Conservation (phyloP, 441 rosid species). For the Daphne laureola region DNA sequence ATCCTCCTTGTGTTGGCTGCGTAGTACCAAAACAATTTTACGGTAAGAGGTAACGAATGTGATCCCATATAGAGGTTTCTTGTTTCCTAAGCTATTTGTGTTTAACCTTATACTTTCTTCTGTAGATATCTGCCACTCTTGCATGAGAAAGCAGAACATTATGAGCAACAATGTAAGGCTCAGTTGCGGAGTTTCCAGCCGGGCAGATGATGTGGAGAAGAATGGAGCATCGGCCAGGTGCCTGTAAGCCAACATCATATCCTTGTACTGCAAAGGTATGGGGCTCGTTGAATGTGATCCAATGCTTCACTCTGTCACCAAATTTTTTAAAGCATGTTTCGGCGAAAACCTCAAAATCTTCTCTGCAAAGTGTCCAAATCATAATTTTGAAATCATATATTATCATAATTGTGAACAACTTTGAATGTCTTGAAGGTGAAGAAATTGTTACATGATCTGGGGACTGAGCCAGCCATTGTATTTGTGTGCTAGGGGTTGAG, state of each 20-base stretch:
- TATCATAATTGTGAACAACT: too few species aligned
- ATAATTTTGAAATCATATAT: too few species aligned
- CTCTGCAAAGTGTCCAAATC: slow-evolving; percentile 16
- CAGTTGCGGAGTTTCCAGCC: slow-evolving; percentile 51
- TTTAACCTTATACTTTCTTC: slow-evolving; percentile 38
- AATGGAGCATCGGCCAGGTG: slow-evolving; percentile 55
- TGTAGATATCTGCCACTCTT: slow-evolving; percentile 32
- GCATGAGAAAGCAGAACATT: slow-evolving; percentile 47
- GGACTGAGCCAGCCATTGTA: slow-evolving; percentile 54
- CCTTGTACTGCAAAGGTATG: slow-evolving; percentile 51
- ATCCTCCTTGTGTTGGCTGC: slow-evolving; percentile 46
- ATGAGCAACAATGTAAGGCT: slow-evolving; percentile 62
- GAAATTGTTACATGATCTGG: slow-evolving; percentile 33
- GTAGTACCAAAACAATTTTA: background rate
- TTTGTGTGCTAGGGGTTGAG: slow-evolving; percentile 43
- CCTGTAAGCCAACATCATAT: slow-evolving; percentile 49
- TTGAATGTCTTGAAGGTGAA: too few species aligned
- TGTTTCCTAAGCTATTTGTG: too few species aligned
- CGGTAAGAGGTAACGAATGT: too few species aligned
- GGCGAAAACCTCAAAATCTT: slow-evolving; percentile 43
- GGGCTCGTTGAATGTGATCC: slow-evolving; percentile 65
- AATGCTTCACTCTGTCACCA: slow-evolving; percentile 56
- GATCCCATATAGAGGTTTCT: too few species aligned
- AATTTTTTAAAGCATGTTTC: slow-evolving; percentile 54
- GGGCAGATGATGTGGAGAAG: slow-evolving; percentile 32